These are phyloP conservation scores for Crithidia expoeki DNA, from an alignment of 208 protist species.

Conservation along the genomic window DNA sequence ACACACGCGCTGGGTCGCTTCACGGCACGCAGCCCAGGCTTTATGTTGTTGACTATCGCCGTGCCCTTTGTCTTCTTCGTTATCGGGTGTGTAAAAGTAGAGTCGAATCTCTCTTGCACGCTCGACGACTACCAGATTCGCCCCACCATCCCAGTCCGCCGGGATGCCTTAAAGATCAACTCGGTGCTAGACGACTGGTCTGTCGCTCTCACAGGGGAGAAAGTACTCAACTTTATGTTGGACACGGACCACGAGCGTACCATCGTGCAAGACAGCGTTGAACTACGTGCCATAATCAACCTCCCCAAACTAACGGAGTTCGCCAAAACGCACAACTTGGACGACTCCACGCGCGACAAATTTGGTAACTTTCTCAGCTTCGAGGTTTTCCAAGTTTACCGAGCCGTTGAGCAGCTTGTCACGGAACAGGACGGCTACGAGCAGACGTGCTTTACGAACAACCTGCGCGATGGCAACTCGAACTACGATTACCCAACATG, in stretches of 20 bases:
- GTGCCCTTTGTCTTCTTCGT: constrained; percentile 47
- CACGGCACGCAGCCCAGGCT: constrained; percentile 25
- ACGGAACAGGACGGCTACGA: constrained; percentile 25
- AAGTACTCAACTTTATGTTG: constrained; percentile 5
- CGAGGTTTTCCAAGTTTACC: constrained; percentile 8
- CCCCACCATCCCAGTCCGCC: constrained; percentile 18
- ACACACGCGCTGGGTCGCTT: constrained; percentile 30
- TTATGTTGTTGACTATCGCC: constrained; percentile 32
- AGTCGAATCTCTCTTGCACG: constrained; percentile 24
- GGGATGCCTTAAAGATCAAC: constrained; percentile 22
- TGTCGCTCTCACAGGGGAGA: constrained; percentile 14
- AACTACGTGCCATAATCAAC: constrained; percentile 32
- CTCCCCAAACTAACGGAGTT: constrained; percentile 14
- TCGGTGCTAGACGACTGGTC: constrained; percentile 27
- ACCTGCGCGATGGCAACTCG: constrained; percentile 23
- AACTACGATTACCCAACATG: constrained; percentile 29
- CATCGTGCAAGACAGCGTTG: constrained; percentile 31
- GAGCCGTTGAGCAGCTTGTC: constrained; percentile 7
- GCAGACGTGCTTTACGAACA: constrained; percentile 55
- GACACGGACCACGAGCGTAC: constrained; percentile 20
- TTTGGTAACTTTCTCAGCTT: constrained; percentile 24
- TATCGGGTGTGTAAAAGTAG: constrained; percentile 32
- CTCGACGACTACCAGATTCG: constrained; percentile 53
- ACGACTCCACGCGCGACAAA: constrained; percentile 1
- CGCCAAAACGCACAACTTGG: not conserved